Evolutionary conservation across 495 filamentous ascomycete species (phyloP).

Genomic region (Hypoxylon trugodes): DNA sequence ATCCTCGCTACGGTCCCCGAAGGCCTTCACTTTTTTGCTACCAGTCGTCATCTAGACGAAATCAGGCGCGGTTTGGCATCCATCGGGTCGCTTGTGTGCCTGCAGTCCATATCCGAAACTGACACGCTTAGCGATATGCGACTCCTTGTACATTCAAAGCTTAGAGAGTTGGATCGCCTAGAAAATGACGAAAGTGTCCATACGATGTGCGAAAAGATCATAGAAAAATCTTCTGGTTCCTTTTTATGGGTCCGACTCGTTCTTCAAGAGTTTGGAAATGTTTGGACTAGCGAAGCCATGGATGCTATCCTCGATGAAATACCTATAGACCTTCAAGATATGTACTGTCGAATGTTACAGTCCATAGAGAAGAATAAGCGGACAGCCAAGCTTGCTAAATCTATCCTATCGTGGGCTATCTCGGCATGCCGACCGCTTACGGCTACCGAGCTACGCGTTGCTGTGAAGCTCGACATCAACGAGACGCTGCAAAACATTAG

Average conservation of each 20-base stretch:
- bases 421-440: conserved; percentile 41
- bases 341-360: conserved; percentile 42
- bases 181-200: conserved; percentile 13
- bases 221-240: conserved; percentile 44
- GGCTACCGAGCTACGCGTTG: conserved; percentile 35
- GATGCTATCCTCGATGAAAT: conserved; percentile 37
- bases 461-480: conserved; percentile 42
- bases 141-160: conserved; percentile 27
- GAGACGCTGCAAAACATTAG: conserved; percentile 39
- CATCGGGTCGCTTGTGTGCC: neutral
- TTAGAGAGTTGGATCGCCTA: conserved; percentile 30
- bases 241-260: conserved; percentile 49
- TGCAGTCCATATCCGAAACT: conserved; percentile 3
- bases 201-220: conserved; percentile 42
- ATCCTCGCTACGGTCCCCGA: neutral
- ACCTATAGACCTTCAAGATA: conserved; percentile 30
- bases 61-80: neutral
- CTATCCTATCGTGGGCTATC: conserved; percentile 44
- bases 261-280: conserved; percentile 39
- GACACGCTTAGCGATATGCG: conserved; percentile 44
- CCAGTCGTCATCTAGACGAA: neutral
- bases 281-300: conserved; percentile 43
- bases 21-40: neutral
- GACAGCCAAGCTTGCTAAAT: conserved; percentile 29
- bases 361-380: conserved; percentile 32